Conservation (phyloP, 148 eudicot species). For the Vaccinium myrtillus region DNA sequence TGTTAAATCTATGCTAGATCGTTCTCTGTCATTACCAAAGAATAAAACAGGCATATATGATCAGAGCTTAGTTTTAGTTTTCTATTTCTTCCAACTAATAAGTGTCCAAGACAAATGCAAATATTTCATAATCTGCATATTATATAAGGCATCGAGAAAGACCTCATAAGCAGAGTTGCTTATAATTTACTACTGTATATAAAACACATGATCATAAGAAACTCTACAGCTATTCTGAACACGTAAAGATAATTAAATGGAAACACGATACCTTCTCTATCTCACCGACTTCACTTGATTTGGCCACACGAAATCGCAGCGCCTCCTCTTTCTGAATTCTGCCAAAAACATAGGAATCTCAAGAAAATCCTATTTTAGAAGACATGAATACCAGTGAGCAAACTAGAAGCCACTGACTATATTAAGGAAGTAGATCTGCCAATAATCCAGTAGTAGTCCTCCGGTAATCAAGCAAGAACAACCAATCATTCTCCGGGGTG, state of each 20-base stretch:
- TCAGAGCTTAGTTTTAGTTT: not conserved
- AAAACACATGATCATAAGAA: not conserved
- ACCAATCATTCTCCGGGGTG: not conserved
- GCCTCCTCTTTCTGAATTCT: conserved; percentile 95
- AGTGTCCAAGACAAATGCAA: not conserved
- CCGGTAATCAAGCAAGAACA: not conserved
- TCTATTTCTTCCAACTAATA: not conserved
- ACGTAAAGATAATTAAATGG: not conserved
- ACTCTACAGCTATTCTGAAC: not conserved
- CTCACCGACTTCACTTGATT: conserved; percentile 80
- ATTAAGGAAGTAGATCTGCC: conserved; percentile 1
- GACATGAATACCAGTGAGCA: not conserved
- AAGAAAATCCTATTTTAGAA: conserved; percentile 6
- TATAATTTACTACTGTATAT: not conserved
- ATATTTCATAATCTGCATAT: not conserved
- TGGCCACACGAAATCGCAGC: conserved; percentile 74
- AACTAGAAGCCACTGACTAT: not conserved
- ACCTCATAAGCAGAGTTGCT: conserved; percentile 5
- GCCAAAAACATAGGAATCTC: conserved; percentile 18
- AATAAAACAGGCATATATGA: not conserved
- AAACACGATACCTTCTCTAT: conserved; percentile 60
- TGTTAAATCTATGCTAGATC: not conserved
- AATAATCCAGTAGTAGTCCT: not conserved
- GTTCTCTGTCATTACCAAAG: not conserved
- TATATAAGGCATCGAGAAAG: not conserved